Base-by-base conservation (phyloP, 148 eudicot species). In the Bassia scoparia region DNA sequence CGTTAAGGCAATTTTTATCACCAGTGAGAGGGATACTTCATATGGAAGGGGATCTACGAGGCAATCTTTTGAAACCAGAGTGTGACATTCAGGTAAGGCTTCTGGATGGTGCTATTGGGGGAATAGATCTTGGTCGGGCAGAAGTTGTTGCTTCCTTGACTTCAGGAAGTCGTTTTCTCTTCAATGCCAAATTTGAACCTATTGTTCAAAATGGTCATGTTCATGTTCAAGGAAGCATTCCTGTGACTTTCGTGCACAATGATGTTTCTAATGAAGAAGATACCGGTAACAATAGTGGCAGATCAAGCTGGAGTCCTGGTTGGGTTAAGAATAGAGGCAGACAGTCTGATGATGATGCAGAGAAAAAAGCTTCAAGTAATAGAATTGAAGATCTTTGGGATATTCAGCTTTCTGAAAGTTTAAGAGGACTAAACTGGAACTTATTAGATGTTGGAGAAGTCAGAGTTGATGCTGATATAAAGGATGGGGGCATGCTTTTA, bases 41-140 rank as follows among this genome's bases (percentile, higher is more conserved):
- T 83, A 96, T 96, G 99, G 99, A 96, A 80, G 99, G 99, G 60
- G 99, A 96, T 86, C 89, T 96, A 35, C 86, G 97, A 76, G 99
- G 99, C 68, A 96, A 81, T 86, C 87, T 96, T 49, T 81, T 84
- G 38, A 96, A 92, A 86, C 99, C 99, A 16, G 99, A 92, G 86
- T 96, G 99, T 77, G 99, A 96, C 84, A 95, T 96, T 69, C 99
- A 96, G 85, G 92, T 96, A 65, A 90, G 99, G 84, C 91, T 96
- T 74, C 82, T 96, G 38, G 99, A 96, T 85, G 99, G 99, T 68
- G 92, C 97, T 48, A 81, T 96, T 74, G 99, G 97, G 63, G 99
- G 99, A 60, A 85, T 96, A 58, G 99, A 96, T 87, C 97, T 96
- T 71, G 97, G 97, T 37, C 89, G 97, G 71, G 96, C 99, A 66